These are phyloP conservation scores for Leccinum variabile DNA, from an alignment of 1,284 basidiomycete species.

Conservation along the genomic window DNA sequence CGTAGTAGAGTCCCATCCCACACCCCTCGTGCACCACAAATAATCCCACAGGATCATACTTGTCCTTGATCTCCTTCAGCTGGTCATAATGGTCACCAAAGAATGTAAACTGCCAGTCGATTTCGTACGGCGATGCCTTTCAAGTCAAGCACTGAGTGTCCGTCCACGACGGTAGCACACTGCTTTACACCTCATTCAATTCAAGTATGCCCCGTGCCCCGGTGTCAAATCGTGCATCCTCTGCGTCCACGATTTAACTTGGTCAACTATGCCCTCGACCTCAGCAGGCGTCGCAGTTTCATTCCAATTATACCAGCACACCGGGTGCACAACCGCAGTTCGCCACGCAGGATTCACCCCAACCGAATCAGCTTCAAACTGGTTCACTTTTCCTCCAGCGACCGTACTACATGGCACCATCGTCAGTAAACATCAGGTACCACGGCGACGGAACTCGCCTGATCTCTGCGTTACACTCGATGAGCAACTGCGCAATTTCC, in stretches of 20 bases:
- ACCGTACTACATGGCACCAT: slow-evolving; percentile 30
- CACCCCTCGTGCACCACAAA: background rate
- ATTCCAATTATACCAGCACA: slow-evolving; percentile 31
- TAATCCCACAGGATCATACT: slow-evolving; percentile 39
- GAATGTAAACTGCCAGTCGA: slow-evolving; percentile 26
- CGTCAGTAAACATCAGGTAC: background rate
- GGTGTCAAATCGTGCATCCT: slow-evolving; percentile 25
- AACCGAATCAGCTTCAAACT: slow-evolving; percentile 37
- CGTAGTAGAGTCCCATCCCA: slow-evolving; percentile 19
- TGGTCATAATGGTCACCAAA: slow-evolving; percentile 36
- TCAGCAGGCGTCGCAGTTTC: slow-evolving; percentile 31
- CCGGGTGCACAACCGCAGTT: slow-evolving; percentile 35
- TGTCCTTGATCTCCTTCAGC: slow-evolving; percentile 43
- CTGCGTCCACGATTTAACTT: slow-evolving; percentile 31
- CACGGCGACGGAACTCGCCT: background rate
- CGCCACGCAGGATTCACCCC: slow-evolving; percentile 48
- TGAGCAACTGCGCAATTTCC: background rate
- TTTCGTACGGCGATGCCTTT: slow-evolving; percentile 43
- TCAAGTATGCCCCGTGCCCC: slow-evolving; percentile 41
- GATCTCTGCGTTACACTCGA: background rate
- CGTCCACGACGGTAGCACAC: background rate
- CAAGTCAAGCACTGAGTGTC: background rate
- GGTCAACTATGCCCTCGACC: slow-evolving; percentile 29
- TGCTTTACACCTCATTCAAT: slow-evolving; percentile 22
- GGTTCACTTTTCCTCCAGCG: slow-evolving; percentile 41